These are phyloP conservation scores for Fusarium tjaetaba DNA, from an alignment of 2,329 filamentous ascomycete genomes.

Conservation along the genomic window DNA sequence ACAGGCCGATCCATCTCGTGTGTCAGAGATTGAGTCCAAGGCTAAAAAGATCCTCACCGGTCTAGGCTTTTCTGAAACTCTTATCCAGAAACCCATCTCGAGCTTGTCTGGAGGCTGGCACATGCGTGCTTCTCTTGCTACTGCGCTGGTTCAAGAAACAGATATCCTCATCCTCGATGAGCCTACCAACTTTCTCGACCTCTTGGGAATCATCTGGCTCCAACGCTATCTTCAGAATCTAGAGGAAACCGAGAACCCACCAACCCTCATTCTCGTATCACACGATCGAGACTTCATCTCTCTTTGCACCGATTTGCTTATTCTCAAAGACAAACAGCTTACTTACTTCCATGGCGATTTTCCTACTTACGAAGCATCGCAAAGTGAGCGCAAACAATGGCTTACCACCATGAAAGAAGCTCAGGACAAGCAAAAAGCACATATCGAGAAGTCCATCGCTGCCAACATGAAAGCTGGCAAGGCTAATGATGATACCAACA, in stretches of 20 bases:
- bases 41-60: constrained; percentile 74
- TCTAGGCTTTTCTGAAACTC: constrained; percentile 74
- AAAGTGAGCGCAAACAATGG: constrained; percentile 73
- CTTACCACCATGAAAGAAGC: constrained; percentile 82
- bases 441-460: constrained; percentile 81
- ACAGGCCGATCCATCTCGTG: constrained; percentile 71
- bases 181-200: constrained; percentile 86
- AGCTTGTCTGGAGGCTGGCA: constrained; percentile 82
- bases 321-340: constrained; percentile 77
- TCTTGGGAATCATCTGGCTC: constrained; percentile 86
- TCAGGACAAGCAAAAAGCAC: constrained; percentile 81
- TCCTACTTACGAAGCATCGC: constrained; percentile 74
- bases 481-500: constrained; percentile 83
- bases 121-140: constrained; percentile 74
- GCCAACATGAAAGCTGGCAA: constrained; percentile 80
- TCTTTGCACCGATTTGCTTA: constrained; percentile 79
- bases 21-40: constrained; percentile 71
- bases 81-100: constrained; percentile 67
- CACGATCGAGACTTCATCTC: constrained; percentile 87
- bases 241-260: constrained; percentile 61
- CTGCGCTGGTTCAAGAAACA: constrained; percentile 74
- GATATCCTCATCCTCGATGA: constrained; percentile 87
- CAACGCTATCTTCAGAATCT: constrained; percentile 74
- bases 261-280: constrained; percentile 81
- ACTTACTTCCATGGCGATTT: constrained; percentile 81